phyloP scores from a whole-genome alignment of 2,329 filamentous ascomycete genomes.

The Esteya vermicola region DNA sequence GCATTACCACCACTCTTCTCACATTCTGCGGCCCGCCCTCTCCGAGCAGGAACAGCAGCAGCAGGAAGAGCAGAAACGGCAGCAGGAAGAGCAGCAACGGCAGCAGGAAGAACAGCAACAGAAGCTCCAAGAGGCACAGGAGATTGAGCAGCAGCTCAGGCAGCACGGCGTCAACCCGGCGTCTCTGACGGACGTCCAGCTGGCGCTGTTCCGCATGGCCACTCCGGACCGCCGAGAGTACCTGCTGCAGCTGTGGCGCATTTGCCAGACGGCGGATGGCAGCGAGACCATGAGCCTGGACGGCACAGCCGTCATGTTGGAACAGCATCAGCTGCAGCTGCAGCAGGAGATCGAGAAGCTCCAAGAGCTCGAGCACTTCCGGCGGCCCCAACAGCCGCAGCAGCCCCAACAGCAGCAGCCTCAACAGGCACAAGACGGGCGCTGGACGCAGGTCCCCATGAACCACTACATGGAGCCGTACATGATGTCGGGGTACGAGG shows the following conservation, averaged over 20 bases:
- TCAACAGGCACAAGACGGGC: constrained; percentile 34
- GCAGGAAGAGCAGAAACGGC: constrained; percentile 14
- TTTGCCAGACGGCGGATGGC: constrained; percentile 50
- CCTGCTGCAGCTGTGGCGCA: constrained; percentile 73
- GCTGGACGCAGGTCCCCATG: constrained; percentile 27
- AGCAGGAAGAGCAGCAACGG: constrained; percentile 17
- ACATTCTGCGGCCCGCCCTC: constrained; percentile 33
- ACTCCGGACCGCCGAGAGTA: constrained; percentile 57
- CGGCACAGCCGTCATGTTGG: constrained; percentile 24
- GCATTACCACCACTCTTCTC: constrained; percentile 73
- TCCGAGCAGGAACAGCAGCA: constrained; percentile 16
- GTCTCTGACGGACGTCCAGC: constrained; percentile 57
- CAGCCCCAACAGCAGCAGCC: not conserved
- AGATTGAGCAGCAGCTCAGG: constrained; percentile 42
- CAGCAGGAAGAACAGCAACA: constrained; percentile 18
- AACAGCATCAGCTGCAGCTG: not conserved
- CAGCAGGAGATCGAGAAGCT: too few species aligned
- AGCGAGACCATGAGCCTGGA: constrained; percentile 25
- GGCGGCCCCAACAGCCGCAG: not conserved
- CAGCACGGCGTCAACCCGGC: constrained; percentile 56
- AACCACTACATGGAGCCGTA: constrained; percentile 58
- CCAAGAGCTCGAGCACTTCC: too few species aligned
- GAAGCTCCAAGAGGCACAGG: constrained; percentile 25
- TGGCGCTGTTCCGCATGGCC: constrained; percentile 65
- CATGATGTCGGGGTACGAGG: constrained; percentile 69